Evolutionary conservation across 2,329 filamentous ascomycete genomes (phyloP).

Genomic region (Microdochium trichocladiopsis): DNA sequence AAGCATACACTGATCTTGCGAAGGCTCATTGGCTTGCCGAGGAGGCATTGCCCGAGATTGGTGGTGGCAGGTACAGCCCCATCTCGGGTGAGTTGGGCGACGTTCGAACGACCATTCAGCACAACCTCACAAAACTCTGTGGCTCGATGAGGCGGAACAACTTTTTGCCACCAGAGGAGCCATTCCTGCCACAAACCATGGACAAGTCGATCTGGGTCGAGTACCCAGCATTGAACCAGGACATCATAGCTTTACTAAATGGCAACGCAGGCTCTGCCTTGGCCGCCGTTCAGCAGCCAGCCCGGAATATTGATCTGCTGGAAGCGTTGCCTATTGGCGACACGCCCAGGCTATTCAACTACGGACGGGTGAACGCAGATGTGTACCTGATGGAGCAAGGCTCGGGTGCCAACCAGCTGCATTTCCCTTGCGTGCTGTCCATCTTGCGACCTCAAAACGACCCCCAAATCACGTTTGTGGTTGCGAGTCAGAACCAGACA

Average conservation of each 20-base stretch:
- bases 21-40: constrained; percentile 80
- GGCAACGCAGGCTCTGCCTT: constrained; percentile 48
- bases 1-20: constrained; percentile 78
- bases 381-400: constrained; percentile 69
- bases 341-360: constrained; percentile 66
- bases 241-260: constrained; percentile 63
- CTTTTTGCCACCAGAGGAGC: constrained; percentile 63
- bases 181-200: constrained; percentile 67
- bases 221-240: constrained; percentile 67
- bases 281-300: constrained; percentile 37
- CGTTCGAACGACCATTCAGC: constrained; percentile 48
- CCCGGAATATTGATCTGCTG: constrained; percentile 44
- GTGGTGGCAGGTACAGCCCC: constrained; percentile 31
- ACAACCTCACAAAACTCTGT: constrained; percentile 65
- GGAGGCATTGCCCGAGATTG: constrained; percentile 42
- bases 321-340: constrained; percentile 75
- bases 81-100: constrained; percentile 41
- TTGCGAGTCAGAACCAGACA: constrained; percentile 73
- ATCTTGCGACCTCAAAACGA: constrained; percentile 65
- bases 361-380: constrained; percentile 69
- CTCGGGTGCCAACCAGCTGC: constrained; percentile 57
- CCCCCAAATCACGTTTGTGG: constrained; percentile 61
- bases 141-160: constrained; percentile 81
- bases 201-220: constrained; percentile 78
- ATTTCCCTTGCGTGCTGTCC: constrained; percentile 69